A percentile compares a stretch with the other conserved stretches of the same genome.
Evolutionary conservation across 1,284 basidiomycete species (phyloP).

Genomic region (Fistulinella staudtii): DNA sequence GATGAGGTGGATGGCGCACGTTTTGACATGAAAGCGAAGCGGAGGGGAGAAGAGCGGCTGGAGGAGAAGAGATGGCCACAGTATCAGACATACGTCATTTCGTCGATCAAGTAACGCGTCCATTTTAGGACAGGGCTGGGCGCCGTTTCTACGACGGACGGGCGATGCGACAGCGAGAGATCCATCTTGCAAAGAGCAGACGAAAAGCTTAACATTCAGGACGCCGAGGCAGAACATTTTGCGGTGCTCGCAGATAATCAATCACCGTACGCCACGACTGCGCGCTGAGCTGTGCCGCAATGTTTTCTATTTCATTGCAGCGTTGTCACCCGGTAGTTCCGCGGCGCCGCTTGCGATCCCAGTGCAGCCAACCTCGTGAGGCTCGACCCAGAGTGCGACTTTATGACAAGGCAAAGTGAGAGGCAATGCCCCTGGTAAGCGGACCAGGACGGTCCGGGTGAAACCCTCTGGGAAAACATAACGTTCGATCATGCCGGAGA

Average conservation of each 20-base stretch:
- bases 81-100: conserved; percentile 24
- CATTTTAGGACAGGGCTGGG: conserved; percentile 20
- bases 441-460: conserved; percentile 9
- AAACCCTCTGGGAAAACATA: conserved; percentile 6
- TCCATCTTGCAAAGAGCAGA: no score
- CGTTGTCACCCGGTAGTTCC: conserved; percentile 11
- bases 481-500: conserved; percentile 32
- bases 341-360: conserved; percentile 14
- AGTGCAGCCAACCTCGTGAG: not conserved
- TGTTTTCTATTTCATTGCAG: conserved; percentile 2
- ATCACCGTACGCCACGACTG: conserved; percentile 18
- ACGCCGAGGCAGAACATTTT: no score
- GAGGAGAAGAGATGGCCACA: conserved; percentile 7
- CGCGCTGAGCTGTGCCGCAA: conserved; percentile 1
- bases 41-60: conserved; percentile 11
- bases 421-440: conserved; percentile 14
- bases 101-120: conserved; percentile 23
- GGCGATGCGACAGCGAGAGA: no score
- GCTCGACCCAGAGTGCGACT: not conserved
- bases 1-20: conserved; percentile 15
- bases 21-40: conserved; percentile 24
- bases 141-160: not conserved
- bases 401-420: not conserved
- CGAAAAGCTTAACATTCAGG: no score
- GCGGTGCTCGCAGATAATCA: conserved; percentile 8